Evolutionary conservation across 176 grass and related monocot genomes (phyloP).

Genomic region (Eragrostis nindensis): DNA sequence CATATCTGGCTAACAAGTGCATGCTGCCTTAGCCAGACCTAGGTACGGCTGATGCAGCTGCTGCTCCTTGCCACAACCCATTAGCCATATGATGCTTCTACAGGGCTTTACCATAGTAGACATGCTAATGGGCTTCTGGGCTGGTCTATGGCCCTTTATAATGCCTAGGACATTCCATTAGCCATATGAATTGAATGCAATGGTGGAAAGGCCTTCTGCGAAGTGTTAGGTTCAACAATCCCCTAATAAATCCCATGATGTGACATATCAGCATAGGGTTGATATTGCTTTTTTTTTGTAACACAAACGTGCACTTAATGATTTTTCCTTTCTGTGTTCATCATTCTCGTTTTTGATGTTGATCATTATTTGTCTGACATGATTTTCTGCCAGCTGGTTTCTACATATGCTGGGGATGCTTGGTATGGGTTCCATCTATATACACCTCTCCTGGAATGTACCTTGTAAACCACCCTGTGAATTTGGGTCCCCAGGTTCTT

Average conservation of each 20-base stretch:
- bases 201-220: background rate
- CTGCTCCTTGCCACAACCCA: background rate
- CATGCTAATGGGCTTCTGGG: background rate
- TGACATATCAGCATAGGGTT: background rate
- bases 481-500: constrained; percentile 84
- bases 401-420: constrained; percentile 99
- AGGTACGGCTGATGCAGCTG: background rate
- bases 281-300: background rate
- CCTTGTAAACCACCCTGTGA: constrained; percentile 96
- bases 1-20: background rate
- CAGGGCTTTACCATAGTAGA: no score
- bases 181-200: background rate
- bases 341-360: background rate
- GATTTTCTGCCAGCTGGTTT: constrained; percentile 86
- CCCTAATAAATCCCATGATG: background rate
- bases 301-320: background rate
- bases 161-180: background rate
- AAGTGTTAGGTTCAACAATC: background rate
- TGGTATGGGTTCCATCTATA: constrained; percentile 98
- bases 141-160: background rate
- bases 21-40: background rate
- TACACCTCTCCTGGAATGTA: constrained; percentile 99
- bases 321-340: constrained; percentile 4
- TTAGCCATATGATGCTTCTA: no score
- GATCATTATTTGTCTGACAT: constrained; percentile 43